Evolutionary conservation across 495 filamentous ascomycete species (phyloP).

Genomic region (Hypomontagnella submonticulosa): DNA sequence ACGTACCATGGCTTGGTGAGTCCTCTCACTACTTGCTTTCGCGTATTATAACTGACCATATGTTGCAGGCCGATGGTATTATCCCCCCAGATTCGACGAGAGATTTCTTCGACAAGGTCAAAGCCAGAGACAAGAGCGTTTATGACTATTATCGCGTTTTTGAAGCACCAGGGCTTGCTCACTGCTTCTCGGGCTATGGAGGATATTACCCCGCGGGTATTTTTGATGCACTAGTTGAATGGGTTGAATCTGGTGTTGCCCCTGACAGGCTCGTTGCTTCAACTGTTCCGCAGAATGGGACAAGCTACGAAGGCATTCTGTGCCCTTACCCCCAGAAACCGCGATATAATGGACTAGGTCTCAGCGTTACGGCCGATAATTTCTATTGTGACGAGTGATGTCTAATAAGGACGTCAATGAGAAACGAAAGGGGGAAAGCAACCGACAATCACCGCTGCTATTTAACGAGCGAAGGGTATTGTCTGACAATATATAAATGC

Average conservation of each 20-base stretch:
- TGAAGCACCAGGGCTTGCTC: conserved; percentile 49
- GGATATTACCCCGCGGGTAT: conserved; percentile 36
- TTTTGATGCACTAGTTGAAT: conserved; percentile 50
- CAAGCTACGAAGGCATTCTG: conserved; percentile 21
- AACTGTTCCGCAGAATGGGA: conserved; percentile 29
- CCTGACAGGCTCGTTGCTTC: conserved; percentile 43
- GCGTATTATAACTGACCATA: not conserved
- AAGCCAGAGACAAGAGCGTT: conserved; percentile 28
- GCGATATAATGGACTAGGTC: conserved; percentile 17
- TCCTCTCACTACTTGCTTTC: not conserved
- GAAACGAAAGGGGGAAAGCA: not conserved
- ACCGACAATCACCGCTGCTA: not conserved
- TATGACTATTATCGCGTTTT: conserved; percentile 51
- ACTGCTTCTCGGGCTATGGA: conserved; percentile 46
- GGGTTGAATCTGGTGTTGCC: conserved; percentile 55
- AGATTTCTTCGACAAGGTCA: conserved; percentile 44
- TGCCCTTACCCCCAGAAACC: conserved; percentile 41
- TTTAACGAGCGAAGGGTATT: not conserved
- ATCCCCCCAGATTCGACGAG: conserved; percentile 47
- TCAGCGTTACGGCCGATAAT: not conserved
- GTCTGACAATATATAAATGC: too few species aligned
- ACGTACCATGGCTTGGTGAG: conserved; percentile 52
- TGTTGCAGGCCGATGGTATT: conserved; percentile 38
- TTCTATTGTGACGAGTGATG: conserved; percentile 11
- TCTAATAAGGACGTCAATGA: conserved; percentile 6